Percentiles rank a stretch among this genome's conserved stretches.
These are phyloP conservation scores for Asterophora parasitica DNA, from an alignment of 768 basidiomycete genomes.

Conservation along the genomic window DNA sequence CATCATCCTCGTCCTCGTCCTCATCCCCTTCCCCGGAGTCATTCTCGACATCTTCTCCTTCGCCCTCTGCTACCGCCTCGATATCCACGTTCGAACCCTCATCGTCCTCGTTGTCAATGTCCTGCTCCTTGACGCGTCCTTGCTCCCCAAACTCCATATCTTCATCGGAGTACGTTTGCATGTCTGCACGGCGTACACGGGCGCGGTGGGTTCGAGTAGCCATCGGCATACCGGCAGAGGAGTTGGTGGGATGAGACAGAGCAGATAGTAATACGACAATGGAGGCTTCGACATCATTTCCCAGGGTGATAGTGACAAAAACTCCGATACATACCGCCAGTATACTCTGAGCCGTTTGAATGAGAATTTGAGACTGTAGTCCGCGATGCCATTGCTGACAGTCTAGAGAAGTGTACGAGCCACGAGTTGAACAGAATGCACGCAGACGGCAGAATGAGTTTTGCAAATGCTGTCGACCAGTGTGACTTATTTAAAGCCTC, in stretches of 20 bases:
- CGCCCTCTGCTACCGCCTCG: slow-evolving; percentile 36
- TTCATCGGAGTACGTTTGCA: slow-evolving; percentile 12
- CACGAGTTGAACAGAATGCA: too few relatives aligned
- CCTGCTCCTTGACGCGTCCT: slow-evolving; percentile 18
- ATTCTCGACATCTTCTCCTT: slow-evolving; percentile 27
- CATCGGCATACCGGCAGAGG: slow-evolving; percentile 14
- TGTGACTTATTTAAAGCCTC: not conserved
- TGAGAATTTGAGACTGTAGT: not conserved
- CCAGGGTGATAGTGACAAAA: slow-evolving; percentile 14
- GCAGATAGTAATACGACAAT: slow-evolving; percentile 5
- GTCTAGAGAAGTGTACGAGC: not conserved
- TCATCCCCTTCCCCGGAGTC: slow-evolving; percentile 16
- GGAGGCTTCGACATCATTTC: slow-evolving; percentile 18
- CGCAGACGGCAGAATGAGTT: not conserved
- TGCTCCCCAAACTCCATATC: slow-evolving; percentile 12
- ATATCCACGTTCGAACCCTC: slow-evolving; percentile 34
- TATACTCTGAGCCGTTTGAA: slow-evolving; percentile 4
- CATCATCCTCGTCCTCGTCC: slow-evolving; percentile 36
- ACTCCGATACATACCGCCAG: slow-evolving; percentile 12
- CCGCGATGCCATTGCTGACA: not conserved
- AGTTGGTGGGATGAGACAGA: not conserved
- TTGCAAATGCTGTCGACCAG: not conserved
- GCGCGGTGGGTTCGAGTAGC: slow-evolving; percentile 15
- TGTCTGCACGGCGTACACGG: slow-evolving; percentile 8
- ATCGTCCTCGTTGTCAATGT: slow-evolving; percentile 24